phyloP scores from a whole-genome alignment of 2,329 filamentous ascomycete genomes.

The Botrytis fabae region DNA sequence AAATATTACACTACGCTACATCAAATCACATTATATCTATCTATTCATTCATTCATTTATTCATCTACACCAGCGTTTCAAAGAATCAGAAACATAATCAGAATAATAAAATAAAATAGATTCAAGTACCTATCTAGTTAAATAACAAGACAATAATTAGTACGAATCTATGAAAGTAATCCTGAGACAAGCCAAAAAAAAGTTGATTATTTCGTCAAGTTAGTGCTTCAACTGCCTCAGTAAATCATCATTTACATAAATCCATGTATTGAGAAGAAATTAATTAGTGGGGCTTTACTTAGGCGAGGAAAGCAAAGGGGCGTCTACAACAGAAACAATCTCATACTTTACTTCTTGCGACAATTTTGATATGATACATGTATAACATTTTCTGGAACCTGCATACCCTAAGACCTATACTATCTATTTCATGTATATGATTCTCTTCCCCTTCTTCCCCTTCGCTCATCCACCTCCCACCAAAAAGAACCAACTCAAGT shows the following conservation, averaged over 20 bases:
- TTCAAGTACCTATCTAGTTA: too few species aligned
- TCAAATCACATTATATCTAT: too few species aligned
- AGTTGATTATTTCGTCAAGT: background rate
- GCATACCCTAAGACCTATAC: background rate
- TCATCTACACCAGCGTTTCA: too few species aligned
- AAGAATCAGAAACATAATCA: too few species aligned
- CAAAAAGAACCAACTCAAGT: background rate
- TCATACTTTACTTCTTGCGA: background rate
- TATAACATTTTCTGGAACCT: background rate
- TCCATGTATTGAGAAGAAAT: background rate
- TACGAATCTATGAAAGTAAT: too few species aligned
- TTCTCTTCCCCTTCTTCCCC: background rate
- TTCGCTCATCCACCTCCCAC: background rate
- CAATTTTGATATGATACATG: background rate
- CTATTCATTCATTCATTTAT: too few species aligned
- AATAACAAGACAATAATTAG: too few species aligned
- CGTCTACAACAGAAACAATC: background rate
- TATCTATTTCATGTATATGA: background rate
- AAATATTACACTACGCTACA: too few species aligned
- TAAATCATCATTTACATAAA: background rate
- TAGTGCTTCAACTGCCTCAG: background rate
- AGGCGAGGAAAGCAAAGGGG: slow-evolving; percentile 12
- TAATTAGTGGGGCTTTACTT: slow-evolving; percentile 2
- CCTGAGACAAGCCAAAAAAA: background rate
- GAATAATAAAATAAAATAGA: too few species aligned